Conservation (phyloP, 306 rosid genomes). For the Chamaecrista fasciculata region DNA sequence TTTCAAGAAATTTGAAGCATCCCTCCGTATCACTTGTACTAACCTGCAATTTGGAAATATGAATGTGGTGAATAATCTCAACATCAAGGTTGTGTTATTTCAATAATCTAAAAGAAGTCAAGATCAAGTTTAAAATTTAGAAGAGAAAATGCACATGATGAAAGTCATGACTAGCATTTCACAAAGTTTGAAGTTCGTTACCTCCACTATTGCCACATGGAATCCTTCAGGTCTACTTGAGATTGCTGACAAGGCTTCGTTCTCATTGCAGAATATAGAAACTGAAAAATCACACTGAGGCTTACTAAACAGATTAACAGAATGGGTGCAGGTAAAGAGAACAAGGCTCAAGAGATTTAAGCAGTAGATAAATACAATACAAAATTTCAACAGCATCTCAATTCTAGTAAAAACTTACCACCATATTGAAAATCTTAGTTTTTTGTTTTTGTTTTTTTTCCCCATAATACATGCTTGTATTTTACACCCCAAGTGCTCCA, state of each 20-base stretch:
- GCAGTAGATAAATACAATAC: background rate
- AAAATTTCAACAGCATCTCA: conserved; percentile 4
- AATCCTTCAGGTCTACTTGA: conserved; percentile 59
- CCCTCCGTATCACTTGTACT: conserved; percentile 46
- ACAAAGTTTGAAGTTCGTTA: conserved; percentile 28
- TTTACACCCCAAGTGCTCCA: conserved; percentile 24
- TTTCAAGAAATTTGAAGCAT: conserved; percentile 78
- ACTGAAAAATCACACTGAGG: conserved; percentile 41
- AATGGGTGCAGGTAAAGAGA: conserved; percentile 1
- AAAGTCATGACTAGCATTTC: conserved; percentile 6
- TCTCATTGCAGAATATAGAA: conserved; percentile 56
- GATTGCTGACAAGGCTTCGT: conserved; percentile 68
- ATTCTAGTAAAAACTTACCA: conserved; percentile 10
- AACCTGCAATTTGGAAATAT: conserved; percentile 49
- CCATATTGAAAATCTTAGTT: no score
- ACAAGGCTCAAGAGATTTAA: conserved; percentile 1
- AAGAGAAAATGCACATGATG: conserved; percentile 3
- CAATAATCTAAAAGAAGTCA: conserved; percentile 17
- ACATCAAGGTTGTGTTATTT: conserved; percentile 1
- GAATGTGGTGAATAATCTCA: conserved; percentile 1
- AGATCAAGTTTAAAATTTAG: conserved; percentile 7
- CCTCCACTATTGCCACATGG: conserved; percentile 85
- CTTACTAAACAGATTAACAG: conserved; percentile 26
- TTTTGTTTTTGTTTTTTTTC: background rate
- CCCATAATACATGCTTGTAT: background rate